A percentile compares a stretch with the other conserved stretches of the same genome.
These are phyloP conservation scores for Globisporangium acanthophoron DNA, from an alignment of 352 stramenopile genomes.

Conservation along the genomic window DNA sequence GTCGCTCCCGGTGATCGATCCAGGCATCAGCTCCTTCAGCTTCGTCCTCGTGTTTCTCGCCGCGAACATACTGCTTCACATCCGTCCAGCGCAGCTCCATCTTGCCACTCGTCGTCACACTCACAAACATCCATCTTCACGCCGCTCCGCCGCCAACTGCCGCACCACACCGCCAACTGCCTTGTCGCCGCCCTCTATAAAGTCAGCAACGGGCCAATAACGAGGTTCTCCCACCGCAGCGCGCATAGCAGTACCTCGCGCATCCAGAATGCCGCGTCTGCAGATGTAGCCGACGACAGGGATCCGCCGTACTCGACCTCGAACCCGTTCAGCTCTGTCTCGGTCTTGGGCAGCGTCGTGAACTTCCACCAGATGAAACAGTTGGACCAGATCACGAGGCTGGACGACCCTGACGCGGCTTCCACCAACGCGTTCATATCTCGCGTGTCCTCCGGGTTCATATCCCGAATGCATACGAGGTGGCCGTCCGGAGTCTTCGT, in stretches of 20 bases:
- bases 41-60: neutral
- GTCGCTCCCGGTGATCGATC: neutral
- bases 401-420: slow-evolving; percentile 12
- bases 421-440: slow-evolving; percentile 22
- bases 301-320: slow-evolving; percentile 55
- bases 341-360: slow-evolving; percentile 31
- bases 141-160: neutral
- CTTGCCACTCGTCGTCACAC: neutral
- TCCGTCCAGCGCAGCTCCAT: neutral
- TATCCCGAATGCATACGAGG: slow-evolving; percentile 61
- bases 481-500: slow-evolving; percentile 61
- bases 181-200: slow-evolving; percentile 17
- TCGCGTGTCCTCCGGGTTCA: slow-evolving; percentile 36
- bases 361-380: slow-evolving; percentile 67
- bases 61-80: slow-evolving; percentile 2
- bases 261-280: slow-evolving; percentile 55
- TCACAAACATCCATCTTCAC: neutral
- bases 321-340: slow-evolving; percentile 24
- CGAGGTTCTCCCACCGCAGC: slow-evolving; percentile 48
- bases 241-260: slow-evolving; percentile 46
- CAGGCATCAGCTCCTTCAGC: neutral
- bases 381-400: slow-evolving; percentile 51
- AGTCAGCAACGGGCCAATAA: slow-evolving; percentile 44
- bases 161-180: slow-evolving; percentile 4
- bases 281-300: slow-evolving; percentile 28